Conservation (phyloP, 2,329 filamentous ascomycete species). For the Escovopsis weberi region DNA sequence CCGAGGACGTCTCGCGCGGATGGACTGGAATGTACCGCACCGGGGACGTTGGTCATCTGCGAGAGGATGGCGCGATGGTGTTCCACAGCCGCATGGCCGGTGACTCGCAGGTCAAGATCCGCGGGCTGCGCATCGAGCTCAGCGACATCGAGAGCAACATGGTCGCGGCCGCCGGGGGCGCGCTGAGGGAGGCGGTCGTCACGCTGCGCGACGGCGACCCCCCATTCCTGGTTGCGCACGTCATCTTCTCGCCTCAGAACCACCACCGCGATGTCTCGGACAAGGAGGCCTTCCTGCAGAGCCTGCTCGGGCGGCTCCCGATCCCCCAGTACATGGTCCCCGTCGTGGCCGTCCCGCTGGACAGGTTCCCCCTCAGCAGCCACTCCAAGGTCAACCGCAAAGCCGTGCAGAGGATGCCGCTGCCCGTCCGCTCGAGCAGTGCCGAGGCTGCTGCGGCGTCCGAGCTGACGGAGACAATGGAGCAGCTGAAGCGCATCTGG, state of each 20-base stretch:
- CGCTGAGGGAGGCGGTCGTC: background rate
- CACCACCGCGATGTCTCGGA: background rate
- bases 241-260: background rate
- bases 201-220: background rate
- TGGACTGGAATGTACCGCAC: constrained; percentile 21
- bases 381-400: constrained; percentile 19
- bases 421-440: constrained; percentile 8
- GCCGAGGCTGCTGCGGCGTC: background rate
- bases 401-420: constrained; percentile 11
- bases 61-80: constrained; percentile 16
- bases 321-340: constrained; percentile 24
- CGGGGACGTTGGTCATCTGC: constrained; percentile 12
- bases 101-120: constrained; percentile 29
- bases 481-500: constrained; percentile 7
- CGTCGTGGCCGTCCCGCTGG: constrained; percentile 12
- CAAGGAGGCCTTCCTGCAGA: constrained; percentile 4
- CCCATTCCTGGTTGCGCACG: background rate
- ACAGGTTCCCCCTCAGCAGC: constrained; percentile 15
- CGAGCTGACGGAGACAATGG: constrained; percentile 7
- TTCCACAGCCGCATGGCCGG: constrained; percentile 21
- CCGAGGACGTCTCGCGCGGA: constrained; percentile 2
- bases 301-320: constrained; percentile 7
- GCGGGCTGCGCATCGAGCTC: constrained; percentile 29
- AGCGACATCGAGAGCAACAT: constrained; percentile 19
- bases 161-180: constrained; percentile 5